These are phyloP conservation scores for Triticum turgidum DNA, from an alignment of 176 grass and related monocot genomes.

Conservation along the genomic window DNA sequence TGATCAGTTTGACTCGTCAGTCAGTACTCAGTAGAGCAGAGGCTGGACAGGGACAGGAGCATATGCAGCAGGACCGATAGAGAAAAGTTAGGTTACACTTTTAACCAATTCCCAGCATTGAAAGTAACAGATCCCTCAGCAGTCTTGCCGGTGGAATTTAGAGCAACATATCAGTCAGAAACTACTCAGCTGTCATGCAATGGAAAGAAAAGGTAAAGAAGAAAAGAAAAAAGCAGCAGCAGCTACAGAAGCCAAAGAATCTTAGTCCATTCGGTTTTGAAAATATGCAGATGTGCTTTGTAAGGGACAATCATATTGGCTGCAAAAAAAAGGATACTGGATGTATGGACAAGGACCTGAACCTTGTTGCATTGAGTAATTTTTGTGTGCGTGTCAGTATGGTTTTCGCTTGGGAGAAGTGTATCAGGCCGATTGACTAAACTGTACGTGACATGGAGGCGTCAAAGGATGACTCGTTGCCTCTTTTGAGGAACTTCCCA, in stretches of 20 bases:
- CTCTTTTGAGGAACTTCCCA: slow-evolving; percentile 15
- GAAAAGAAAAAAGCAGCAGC: not conserved
- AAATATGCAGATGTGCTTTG: not conserved
- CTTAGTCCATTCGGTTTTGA: not conserved
- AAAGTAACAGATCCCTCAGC: slow-evolving; percentile 19
- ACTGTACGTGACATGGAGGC: not conserved
- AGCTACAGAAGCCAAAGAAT: not conserved
- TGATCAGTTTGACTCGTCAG: slow-evolving; percentile 7
- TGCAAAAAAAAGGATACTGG: not conserved
- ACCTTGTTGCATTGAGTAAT: not conserved
- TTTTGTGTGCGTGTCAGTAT: not conserved
- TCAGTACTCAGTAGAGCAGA: not conserved
- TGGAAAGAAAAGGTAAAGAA: not conserved
- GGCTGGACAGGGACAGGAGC: slow-evolving; percentile 19
- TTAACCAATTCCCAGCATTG: slow-evolving; percentile 28
- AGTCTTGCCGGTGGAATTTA: not conserved
- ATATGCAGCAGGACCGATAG: not conserved
- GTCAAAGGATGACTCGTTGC: slow-evolving; percentile 14
- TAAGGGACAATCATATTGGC: slow-evolving; percentile 7
- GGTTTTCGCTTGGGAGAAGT: not conserved
- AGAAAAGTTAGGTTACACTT: not conserved
- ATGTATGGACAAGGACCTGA: not conserved
- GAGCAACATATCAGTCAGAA: not conserved
- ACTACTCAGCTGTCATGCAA: not conserved
- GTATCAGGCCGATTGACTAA: not conserved